Evolutionary conservation across 2,329 filamentous ascomycete genomes (phyloP).

Genomic region (Aspergillus cejpii): DNA sequence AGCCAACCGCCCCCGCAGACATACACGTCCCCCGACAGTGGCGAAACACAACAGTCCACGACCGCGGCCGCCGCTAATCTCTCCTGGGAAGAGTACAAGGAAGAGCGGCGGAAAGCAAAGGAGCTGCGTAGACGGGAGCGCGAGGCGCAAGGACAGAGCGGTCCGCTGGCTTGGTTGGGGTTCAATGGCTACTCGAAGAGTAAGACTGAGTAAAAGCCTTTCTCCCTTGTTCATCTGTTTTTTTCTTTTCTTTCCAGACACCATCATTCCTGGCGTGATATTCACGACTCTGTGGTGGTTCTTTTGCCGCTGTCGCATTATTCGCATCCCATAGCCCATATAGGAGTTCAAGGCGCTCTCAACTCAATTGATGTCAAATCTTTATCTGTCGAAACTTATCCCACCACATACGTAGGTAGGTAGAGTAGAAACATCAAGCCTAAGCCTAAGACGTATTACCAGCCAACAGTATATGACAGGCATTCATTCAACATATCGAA

Average conservation of each 20-base stretch:
- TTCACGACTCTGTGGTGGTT: too few species aligned
- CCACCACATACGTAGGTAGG: too few species aligned
- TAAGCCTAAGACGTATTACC: background rate
- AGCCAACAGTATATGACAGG: too few species aligned
- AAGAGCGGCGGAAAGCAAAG: conserved; percentile 23
- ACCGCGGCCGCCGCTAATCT: conserved; percentile 13
- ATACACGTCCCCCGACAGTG: too few species aligned
- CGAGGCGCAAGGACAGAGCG: conserved; percentile 15
- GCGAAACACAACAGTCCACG: too few species aligned
- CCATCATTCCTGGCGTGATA: too few species aligned
- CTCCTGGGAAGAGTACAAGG: conserved; percentile 35
- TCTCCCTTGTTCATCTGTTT: background rate
- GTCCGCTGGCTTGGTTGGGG: conserved; percentile 12
- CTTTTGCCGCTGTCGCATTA: too few species aligned
- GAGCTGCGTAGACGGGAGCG: conserved; percentile 23
- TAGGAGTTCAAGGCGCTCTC: background rate
- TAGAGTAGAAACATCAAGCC: too few species aligned
- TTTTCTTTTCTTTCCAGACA: too few species aligned
- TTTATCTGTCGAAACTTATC: too few species aligned
- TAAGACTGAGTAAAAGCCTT: conserved; percentile 13
- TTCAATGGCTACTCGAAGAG: conserved; percentile 10
- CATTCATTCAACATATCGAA: conserved; percentile 4
- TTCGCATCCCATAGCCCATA: background rate
- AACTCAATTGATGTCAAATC: background rate
- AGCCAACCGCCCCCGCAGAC: background rate